phyloP scores from a whole-genome alignment of 1,139 yeast genomes.

The Candida dubliniensis region DNA sequence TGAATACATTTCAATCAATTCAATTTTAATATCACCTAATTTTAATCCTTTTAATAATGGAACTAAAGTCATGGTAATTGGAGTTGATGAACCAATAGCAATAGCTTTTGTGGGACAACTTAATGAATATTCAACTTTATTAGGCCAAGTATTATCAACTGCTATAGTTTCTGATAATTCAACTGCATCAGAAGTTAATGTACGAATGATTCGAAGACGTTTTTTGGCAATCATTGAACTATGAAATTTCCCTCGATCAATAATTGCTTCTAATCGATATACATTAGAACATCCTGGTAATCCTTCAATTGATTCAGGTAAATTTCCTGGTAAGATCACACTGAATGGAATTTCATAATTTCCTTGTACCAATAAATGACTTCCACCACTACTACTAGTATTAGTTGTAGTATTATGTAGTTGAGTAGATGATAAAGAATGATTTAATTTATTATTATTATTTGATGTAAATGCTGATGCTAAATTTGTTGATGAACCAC shows the following conservation, averaged over 20 bases:
- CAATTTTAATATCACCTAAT: constrained; percentile 69
- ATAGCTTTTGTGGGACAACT: constrained; percentile 86
- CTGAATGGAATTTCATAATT: constrained; percentile 91
- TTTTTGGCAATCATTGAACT: constrained; percentile 65
- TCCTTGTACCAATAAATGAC: constrained; percentile 57
- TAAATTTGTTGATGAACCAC: constrained; percentile 16
- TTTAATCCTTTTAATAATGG: constrained; percentile 81
- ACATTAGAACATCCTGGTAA: constrained; percentile 80
- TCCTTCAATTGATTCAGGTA: constrained; percentile 90
- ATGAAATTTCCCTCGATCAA: constrained; percentile 81
- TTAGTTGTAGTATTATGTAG: no score
- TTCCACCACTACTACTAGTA: constrained; percentile 13
- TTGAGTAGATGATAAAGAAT: no score
- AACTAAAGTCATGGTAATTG: constrained; percentile 67
- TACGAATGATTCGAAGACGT: constrained; percentile 81
- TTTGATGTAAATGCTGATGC: constrained; percentile 9
- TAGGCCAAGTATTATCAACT: constrained; percentile 95
- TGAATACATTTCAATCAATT: constrained; percentile 65
- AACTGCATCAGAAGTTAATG: constrained; percentile 82
- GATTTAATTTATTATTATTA: constrained; percentile 16
- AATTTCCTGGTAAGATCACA: constrained; percentile 78
- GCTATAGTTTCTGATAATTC: constrained; percentile 91
- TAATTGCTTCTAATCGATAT: constrained; percentile 73
- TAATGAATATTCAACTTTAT: constrained; percentile 85
- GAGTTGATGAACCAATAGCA: constrained; percentile 81